Conservation (phyloP, 306 rosid species). For the Hippophae gyantsensis region DNA sequence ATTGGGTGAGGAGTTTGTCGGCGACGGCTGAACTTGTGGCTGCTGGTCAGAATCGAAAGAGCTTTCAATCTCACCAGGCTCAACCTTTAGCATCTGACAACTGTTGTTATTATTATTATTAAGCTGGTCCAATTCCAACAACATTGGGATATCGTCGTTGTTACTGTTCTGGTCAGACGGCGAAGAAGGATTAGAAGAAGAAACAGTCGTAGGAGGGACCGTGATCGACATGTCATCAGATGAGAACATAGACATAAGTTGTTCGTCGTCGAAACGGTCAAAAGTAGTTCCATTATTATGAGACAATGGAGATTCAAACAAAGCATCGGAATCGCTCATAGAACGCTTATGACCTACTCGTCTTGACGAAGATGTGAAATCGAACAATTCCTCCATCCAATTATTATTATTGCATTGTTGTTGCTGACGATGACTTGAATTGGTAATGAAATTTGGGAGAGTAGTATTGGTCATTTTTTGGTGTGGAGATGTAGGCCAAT, state of each 20-base stretch:
- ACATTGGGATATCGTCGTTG: conserved; percentile 39
- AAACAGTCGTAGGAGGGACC: conserved; percentile 23
- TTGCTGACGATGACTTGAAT: conserved; percentile 10
- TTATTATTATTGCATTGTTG: conserved; percentile 6
- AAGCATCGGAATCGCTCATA: conserved; percentile 75
- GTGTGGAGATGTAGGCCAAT: conserved; percentile 56
- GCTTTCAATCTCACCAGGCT: conserved; percentile 61
- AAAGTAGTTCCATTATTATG: conserved; percentile 10
- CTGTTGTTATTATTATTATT: not conserved
- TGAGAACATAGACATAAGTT: conserved; percentile 74
- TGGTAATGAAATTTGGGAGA: conserved; percentile 20
- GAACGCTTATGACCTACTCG: conserved; percentile 68
- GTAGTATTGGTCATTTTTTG: conserved; percentile 21
- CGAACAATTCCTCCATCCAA: conserved; percentile 84
- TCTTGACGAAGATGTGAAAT: conserved; percentile 53
- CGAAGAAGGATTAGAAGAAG: conserved; percentile 52
- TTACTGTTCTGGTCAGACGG: conserved; percentile 80
- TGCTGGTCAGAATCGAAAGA: conserved; percentile 32
- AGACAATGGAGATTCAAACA: conserved; percentile 43
- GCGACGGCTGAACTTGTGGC: conserved; percentile 12
- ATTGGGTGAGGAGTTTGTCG: conserved; percentile 16
- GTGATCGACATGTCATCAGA: conserved; percentile 38
- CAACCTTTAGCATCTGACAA: conserved; percentile 31
- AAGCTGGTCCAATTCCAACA: not conserved
- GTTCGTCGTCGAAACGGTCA: conserved; percentile 74